These are phyloP conservation scores for Pestalotiopsis sp. DNA, from an alignment of 2,329 filamentous ascomycete genomes.

Conservation along the genomic window DNA sequence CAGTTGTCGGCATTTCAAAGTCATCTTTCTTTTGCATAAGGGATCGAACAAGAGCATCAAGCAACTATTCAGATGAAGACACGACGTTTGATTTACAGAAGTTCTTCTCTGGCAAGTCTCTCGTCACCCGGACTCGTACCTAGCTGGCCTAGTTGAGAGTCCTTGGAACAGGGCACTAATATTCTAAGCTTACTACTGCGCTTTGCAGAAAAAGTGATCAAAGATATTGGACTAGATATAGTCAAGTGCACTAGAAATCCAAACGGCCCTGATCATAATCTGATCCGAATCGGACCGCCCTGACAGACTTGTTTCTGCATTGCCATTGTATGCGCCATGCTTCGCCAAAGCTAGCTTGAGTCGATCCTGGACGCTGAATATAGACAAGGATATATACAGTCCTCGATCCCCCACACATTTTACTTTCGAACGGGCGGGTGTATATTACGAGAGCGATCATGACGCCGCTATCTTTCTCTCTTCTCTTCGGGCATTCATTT, in stretches of 20 bases:
- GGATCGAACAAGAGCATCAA: no score
- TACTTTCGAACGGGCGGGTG: background rate
- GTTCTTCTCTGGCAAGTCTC: no score
- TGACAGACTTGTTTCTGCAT: background rate
- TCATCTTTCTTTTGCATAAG: no score
- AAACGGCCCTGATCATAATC: background rate
- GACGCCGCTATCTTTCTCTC: background rate
- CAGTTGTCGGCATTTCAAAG: no score
- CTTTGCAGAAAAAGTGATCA: background rate
- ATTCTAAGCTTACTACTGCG: background rate
- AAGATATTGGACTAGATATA: background rate
- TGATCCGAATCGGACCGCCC: background rate
- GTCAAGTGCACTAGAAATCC: background rate
- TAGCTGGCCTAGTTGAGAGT: background rate
- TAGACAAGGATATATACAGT: conserved; percentile 8
- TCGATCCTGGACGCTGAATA: background rate
- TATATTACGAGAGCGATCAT: background rate
- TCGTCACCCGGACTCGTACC: no score
- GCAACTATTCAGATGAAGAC: no score
- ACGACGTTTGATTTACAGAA: no score
- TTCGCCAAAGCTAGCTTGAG: background rate
- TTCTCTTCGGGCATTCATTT: background rate
- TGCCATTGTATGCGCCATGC: background rate
- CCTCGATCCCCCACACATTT: background rate
- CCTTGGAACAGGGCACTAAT: background rate